phyloP scores from a whole-genome alignment of 2,329 filamentous ascomycete species.

The Trichoderma arundinaceum region DNA sequence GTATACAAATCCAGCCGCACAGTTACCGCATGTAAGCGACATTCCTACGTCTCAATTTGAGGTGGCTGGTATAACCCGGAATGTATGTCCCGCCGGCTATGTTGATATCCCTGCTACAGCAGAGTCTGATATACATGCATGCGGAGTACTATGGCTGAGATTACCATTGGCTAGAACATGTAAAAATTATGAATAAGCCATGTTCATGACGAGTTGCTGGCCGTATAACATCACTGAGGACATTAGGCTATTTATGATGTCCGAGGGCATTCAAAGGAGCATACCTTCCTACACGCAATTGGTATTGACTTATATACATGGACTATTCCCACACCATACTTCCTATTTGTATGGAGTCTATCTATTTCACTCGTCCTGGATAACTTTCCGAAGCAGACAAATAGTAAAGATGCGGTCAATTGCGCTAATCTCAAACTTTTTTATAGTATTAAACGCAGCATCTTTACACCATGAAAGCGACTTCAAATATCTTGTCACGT shows the following conservation, averaged over 20 bases:
- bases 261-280: not conserved
- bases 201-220: not conserved
- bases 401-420: not conserved
- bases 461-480: constrained; percentile 1
- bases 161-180: not conserved
- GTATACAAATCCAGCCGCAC: no score
- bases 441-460: not conserved
- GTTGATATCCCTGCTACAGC: not conserved
- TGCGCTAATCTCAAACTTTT: not conserved
- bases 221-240: not conserved
- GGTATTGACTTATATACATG: no score
- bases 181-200: not conserved
- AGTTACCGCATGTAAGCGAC: no score
- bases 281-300: not conserved
- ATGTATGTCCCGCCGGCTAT: not conserved
- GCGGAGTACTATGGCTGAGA: constrained; percentile 2
- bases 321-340: no score
- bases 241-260: constrained; percentile 13
- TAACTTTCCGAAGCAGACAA: not conserved
- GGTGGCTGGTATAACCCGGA: not conserved
- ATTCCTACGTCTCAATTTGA: no score
- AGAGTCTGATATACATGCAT: not conserved
- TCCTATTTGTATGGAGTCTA: no score
- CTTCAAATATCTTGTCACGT: constrained; percentile 60
- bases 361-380: not conserved